Conservation (phyloP, 2,329 filamentous ascomycete species). For the Fusarium abutilonis region DNA sequence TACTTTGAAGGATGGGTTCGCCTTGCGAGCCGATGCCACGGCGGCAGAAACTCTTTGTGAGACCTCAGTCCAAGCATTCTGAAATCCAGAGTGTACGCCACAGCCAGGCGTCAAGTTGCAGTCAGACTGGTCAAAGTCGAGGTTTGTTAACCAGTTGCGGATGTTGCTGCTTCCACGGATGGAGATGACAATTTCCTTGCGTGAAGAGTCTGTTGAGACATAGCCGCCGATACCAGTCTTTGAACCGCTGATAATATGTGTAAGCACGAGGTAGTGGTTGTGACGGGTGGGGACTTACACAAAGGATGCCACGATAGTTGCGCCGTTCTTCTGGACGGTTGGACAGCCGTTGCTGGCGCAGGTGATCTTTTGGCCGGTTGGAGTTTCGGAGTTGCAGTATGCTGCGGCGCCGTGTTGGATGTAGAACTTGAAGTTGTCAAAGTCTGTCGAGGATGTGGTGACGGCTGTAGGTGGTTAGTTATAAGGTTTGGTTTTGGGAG, state of each 20-base stretch:
- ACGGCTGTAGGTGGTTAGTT: slow-evolving; percentile 12
- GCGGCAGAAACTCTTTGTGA: slow-evolving; percentile 53
- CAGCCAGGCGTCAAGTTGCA: slow-evolving; percentile 56
- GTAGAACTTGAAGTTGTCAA: slow-evolving; percentile 58
- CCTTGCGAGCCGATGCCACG: slow-evolving; percentile 55
- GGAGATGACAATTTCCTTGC: slow-evolving; percentile 66
- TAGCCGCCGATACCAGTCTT: slow-evolving; percentile 61
- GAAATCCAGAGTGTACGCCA: slow-evolving; percentile 67
- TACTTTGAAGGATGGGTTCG: slow-evolving; percentile 63
- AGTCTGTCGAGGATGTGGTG: slow-evolving; percentile 37
- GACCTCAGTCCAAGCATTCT: slow-evolving; percentile 66
- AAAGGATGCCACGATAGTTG: slow-evolving; percentile 57
- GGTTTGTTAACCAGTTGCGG: slow-evolving; percentile 70
- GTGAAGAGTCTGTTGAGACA: slow-evolving; percentile 60
- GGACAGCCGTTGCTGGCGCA: slow-evolving; percentile 59
- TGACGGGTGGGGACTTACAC: slow-evolving; percentile 44
- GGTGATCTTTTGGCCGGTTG: slow-evolving; percentile 52
- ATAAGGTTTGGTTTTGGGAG: background rate
- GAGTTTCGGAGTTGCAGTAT: slow-evolving; percentile 62
- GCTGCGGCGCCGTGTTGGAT: slow-evolving; percentile 62
- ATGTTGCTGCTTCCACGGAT: slow-evolving; percentile 68
- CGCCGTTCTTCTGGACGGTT: slow-evolving; percentile 54
- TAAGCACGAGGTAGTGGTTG: slow-evolving; percentile 17
- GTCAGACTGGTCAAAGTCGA: slow-evolving; percentile 46
- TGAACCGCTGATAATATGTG: slow-evolving; percentile 50